Base-by-base conservation (phyloP, 495 filamentous ascomycete genomes). In the Polyplosphaeria fusca region DNA sequence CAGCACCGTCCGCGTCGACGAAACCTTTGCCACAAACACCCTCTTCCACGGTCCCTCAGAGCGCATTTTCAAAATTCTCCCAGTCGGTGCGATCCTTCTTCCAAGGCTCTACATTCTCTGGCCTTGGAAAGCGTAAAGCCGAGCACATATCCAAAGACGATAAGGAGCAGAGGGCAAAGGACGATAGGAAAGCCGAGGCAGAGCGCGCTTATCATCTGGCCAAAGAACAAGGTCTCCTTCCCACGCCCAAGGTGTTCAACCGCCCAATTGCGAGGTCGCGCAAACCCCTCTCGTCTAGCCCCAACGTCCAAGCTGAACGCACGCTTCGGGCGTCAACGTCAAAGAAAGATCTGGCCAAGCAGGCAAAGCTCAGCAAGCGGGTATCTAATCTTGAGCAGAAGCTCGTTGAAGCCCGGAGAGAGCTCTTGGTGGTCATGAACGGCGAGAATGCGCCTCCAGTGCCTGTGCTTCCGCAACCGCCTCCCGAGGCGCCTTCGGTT, bases 311-410 rank as follows among this genome's bases (percentile, higher is more conserved):
- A 67, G 68, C 62, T 3, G 51, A 49, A 4, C 58, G 60, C 5
- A 54, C 61, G 19, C 60, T 83, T 18, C 75, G 73, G 12, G 76
- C 73, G 38, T 75, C 80, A 40, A 73, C 77, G 18, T 85, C 81
- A 0, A 79, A 77, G 55, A 83, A 79, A 65, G 83, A 88, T 49
- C 66, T 86, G 4, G 73, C 76, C 22, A 80, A 79, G 57, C 82
- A 85, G 56, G 74, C 77, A 30, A 86, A 82, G 64, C 71, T 88
- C 24, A 70, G 77, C 47, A 84, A 85, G 72, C 75, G 77, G 35
- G 83, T 87, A 44, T 86, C 82, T 64, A 77, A 86, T 63, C 74
- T 87, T 1, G 84, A 88, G 60, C 67, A 73, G 23, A 85, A 86
- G 67, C 72, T 87, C 2, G 70, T 79, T 12, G 68, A 70, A 27